Base-by-base conservation (phyloP, 2,329 filamentous ascomycete species). In the Trichoderma sp. region DNA sequence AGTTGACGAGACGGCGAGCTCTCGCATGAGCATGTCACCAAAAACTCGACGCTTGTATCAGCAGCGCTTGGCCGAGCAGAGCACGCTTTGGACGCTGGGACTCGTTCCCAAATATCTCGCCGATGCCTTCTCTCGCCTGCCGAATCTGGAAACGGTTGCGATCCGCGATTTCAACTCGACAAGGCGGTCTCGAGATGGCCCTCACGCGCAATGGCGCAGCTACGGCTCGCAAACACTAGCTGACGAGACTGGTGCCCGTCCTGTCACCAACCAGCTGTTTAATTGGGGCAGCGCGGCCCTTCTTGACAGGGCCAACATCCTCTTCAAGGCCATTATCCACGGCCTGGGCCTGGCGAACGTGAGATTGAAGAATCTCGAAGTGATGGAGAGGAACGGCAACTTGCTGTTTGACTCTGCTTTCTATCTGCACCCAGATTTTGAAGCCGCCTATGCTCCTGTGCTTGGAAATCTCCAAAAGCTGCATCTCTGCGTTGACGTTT, bases 111-210 rank as follows among this genome's bases (percentile, higher is more conserved):
- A 84, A 7, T 82, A 91, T 82, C 82, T 91, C 19, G 78, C 81
- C 0, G 81, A 86, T 37, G 89, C 88, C 2, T 86, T 91, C 64
- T 73, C 76, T 11, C 83, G 85, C 40, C 80, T 92, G 4, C 74
- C 77, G 0, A 86, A 87, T 66, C 82, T 91, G 5, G 78, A 85
- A 35, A 86, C 83, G 0, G 76, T 91, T 16, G 85, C 87, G 29
- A 79, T 91, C 29, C 84, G 89, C 21, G 87, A 91, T 74, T 90
- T 86, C 77, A 80, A 85, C 73, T 85, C 85, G 0, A 27, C 5
- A 0, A 81, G 76, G 11, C 85, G 88, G 5, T 74, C 74, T 14
- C 84, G 88, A 3, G 88, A 91, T 59, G 80, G 80, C 2, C 58
- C 37, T 0, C 21, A 70, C 14, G 74, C 72, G 0, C 68, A 73